Percentiles rank a stretch among this genome's conserved stretches.
Conservation (phyloP, 2,329 filamentous ascomycete genomes). For the Torrubiella hemipterigena region DNA sequence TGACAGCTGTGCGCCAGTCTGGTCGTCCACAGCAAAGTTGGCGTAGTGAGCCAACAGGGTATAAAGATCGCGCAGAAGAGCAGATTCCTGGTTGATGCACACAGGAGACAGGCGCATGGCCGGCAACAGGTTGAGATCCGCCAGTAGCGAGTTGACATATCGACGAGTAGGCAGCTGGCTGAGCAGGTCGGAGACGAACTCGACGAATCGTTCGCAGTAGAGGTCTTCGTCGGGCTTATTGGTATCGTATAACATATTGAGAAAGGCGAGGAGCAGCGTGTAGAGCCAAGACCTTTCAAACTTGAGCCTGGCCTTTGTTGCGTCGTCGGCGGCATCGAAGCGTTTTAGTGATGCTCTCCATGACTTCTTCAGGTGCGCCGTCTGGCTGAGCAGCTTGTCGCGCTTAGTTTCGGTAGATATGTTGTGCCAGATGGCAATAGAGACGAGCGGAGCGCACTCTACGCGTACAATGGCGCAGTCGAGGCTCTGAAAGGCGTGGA, state of each 20-base stretch:
- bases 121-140: slow-evolving; percentile 73
- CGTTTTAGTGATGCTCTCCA: slow-evolving; percentile 83
- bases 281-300: slow-evolving; percentile 95
- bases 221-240: slow-evolving; percentile 49
- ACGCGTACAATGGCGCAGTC: slow-evolving; percentile 84
- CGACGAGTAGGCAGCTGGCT: slow-evolving; percentile 89
- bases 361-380: slow-evolving; percentile 67
- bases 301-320: slow-evolving; percentile 63
- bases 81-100: slow-evolving; percentile 63
- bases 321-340: slow-evolving; percentile 76
- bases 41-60: slow-evolving; percentile 76
- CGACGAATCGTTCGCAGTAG: slow-evolving; percentile 89
- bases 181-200: slow-evolving; percentile 80
- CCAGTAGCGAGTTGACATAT: slow-evolving; percentile 81
- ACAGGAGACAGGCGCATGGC: slow-evolving; percentile 68
- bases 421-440: slow-evolving; percentile 93
- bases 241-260: slow-evolving; percentile 56
- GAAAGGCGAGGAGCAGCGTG: slow-evolving; percentile 71
- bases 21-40: slow-evolving; percentile 82
- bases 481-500: slow-evolving; percentile 84
- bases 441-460: slow-evolving; percentile 90
- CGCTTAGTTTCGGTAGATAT: slow-evolving; percentile 65
- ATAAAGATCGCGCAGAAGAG: slow-evolving; percentile 69
- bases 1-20: slow-evolving; percentile 67
- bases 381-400: slow-evolving; percentile 60